These are phyloP conservation scores for Paraurostyla sp. DNA, from an alignment of 73 alveolate genomes.

Conservation along the genomic window DNA sequence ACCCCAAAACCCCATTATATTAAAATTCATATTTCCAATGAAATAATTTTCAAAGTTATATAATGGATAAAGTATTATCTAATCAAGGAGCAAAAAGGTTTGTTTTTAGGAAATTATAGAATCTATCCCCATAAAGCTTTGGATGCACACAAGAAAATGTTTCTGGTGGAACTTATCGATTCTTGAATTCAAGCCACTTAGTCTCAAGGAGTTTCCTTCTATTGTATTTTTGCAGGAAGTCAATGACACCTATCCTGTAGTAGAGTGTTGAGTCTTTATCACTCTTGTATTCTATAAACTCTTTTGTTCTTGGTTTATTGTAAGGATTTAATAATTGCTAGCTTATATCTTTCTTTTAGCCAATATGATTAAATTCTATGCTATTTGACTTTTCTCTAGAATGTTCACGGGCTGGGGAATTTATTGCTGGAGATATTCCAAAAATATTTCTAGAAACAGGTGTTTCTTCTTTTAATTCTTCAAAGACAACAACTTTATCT, in stretches of 20 bases:
- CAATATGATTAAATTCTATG: neutral
- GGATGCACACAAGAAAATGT: constrained; percentile 61
- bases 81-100: constrained; percentile 51
- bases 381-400: constrained; percentile 34
- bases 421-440: constrained; percentile 9
- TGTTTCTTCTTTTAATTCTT: constrained; percentile 1
- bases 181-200: constrained; percentile 8
- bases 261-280: constrained; percentile 27
- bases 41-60: too few relatives aligned
- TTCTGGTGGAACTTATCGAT: constrained; percentile 9
- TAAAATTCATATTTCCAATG: too few relatives aligned
- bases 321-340: neutral
- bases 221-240: constrained; percentile 35
- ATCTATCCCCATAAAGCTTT: constrained; percentile 39
- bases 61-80: too few relatives aligned
- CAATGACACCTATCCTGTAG: constrained; percentile 60
- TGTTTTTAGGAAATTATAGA: constrained; percentile 33
- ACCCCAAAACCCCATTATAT: too few relatives aligned
- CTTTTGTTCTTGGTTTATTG: constrained; percentile 16
- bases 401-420: neutral
- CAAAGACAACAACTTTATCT: constrained; percentile 9
- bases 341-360: neutral
- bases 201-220: constrained; percentile 47
- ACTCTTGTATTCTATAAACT: constrained; percentile 9
- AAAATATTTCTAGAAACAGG: neutral